These are phyloP conservation scores for Hymenochaete sp. DNA, from an alignment of 1,284 basidiomycete species.

Conservation along the genomic window DNA sequence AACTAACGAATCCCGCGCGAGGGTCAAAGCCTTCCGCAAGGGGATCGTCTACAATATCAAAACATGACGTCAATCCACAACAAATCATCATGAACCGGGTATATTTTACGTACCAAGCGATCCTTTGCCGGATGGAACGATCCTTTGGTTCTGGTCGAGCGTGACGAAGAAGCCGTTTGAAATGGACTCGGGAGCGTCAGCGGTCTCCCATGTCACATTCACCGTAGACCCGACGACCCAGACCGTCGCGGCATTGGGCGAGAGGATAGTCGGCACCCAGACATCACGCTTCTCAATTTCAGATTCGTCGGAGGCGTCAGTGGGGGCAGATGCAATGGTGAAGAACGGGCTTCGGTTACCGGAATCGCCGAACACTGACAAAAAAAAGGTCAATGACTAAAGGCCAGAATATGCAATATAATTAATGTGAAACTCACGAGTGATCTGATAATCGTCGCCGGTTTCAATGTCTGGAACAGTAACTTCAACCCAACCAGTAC, in stretches of 20 bases:
- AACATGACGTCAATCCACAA: too few relatives aligned
- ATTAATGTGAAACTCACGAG: constrained; percentile 21
- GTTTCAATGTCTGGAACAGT: constrained; percentile 24
- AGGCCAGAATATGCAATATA: too few relatives aligned
- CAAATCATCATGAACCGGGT: not conserved
- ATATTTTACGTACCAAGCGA: not conserved
- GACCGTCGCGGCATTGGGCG: constrained; percentile 17
- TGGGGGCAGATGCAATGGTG: not conserved
- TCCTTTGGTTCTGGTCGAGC: constrained; percentile 21
- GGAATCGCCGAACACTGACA: constrained; percentile 42
- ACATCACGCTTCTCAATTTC: constrained; percentile 21
- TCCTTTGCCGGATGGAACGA: constrained; percentile 6
- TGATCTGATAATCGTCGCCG: constrained; percentile 23
- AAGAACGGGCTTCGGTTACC: constrained; percentile 32
- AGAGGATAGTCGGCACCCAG: constrained; percentile 14
- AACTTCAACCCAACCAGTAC: constrained; percentile 21
- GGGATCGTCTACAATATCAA: constrained; percentile 4
- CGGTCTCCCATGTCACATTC: constrained; percentile 26
- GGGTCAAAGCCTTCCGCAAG: constrained; percentile 24
- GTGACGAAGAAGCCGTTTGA: constrained; percentile 19
- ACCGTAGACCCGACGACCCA: constrained; percentile 23
- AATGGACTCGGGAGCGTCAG: constrained; percentile 19
- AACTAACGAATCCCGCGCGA: constrained; percentile 20
- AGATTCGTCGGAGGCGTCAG: not conserved
- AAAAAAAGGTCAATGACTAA: too few relatives aligned